phyloP scores from a whole-genome alignment of 2,329 filamentous ascomycete species.

The Zalaria sp. region DNA sequence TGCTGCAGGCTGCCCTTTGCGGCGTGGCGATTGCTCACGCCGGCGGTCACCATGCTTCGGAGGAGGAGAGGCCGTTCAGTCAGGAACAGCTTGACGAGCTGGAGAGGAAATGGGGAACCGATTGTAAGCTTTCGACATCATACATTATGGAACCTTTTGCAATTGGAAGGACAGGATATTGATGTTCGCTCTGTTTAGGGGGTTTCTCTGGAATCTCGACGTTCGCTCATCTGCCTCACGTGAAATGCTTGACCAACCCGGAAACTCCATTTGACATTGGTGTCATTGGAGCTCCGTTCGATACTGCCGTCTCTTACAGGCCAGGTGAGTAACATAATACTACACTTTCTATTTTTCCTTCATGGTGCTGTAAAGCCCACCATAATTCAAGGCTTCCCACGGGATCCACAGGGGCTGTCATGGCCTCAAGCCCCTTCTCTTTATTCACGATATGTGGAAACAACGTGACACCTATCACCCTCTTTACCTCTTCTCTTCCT shows the following conservation, averaged over 20 bases:
- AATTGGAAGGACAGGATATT: too few species aligned
- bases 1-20: neutral
- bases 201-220: slow-evolving; percentile 57
- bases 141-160: too few species aligned
- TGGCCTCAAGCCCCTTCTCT: too few species aligned
- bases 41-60: neutral
- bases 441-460: too few species aligned
- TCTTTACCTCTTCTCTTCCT: too few species aligned
- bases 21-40: neutral
- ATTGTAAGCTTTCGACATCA: slow-evolving; percentile 9
- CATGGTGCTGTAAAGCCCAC: neutral
- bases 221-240: slow-evolving; percentile 33
- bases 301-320: slow-evolving; percentile 33
- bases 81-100: slow-evolving; percentile 6
- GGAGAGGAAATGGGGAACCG: slow-evolving; percentile 9
- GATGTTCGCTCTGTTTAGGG: slow-evolving; percentile 17
- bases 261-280: slow-evolving; percentile 27
- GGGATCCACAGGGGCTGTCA: too few species aligned
- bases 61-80: slow-evolving; percentile 3
- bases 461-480: too few species aligned
- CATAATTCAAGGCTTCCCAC: too few species aligned
- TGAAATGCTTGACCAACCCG: slow-evolving; percentile 32
- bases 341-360: neutral
- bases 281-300: slow-evolving; percentile 35
- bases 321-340: slow-evolving; percentile 16